Conservation (phyloP, 352 stramenopile genomes). For the Globisporangium viniferum region DNA sequence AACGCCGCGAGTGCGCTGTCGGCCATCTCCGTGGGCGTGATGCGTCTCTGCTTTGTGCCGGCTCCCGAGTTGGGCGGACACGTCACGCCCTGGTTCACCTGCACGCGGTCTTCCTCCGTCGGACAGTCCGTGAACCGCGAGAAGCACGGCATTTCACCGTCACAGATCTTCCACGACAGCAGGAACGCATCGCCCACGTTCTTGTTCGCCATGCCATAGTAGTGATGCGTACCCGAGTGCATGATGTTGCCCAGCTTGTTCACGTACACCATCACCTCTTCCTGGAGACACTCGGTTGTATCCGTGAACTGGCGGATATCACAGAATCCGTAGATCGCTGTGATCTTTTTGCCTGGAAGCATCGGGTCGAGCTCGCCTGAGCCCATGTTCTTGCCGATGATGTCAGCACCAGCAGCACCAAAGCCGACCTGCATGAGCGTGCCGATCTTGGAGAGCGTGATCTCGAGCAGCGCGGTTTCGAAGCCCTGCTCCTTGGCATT, state of each 20-base stretch:
- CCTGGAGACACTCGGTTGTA: constrained; percentile 87
- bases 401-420: constrained; percentile 73
- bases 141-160: constrained; percentile 78
- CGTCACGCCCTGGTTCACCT: constrained; percentile 67
- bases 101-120: constrained; percentile 66
- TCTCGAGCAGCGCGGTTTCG: constrained; percentile 75
- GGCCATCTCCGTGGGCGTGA: constrained; percentile 88
- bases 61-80: constrained; percentile 67
- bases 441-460: constrained; percentile 80
- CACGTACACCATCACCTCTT: constrained; percentile 92
- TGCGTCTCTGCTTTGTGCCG: constrained; percentile 56
- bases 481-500: constrained; percentile 79
- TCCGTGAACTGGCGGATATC: constrained; percentile 94
- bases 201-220: constrained; percentile 88
- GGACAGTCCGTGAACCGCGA: constrained; percentile 76
- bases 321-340: constrained; percentile 94
- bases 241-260: constrained; percentile 91
- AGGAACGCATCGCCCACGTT: constrained; percentile 92
- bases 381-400: constrained; percentile 87
- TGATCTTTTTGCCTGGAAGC: constrained; percentile 89
- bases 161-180: constrained; percentile 92
- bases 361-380: constrained; percentile 87
- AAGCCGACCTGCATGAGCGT: constrained; percentile 87
- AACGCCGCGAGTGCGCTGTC: constrained; percentile 94
- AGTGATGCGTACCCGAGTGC: constrained; percentile 81